Evolutionary conservation across 177 flowering plant genomes (phyloP).

Genomic region (Vitis hybrid): DNA sequence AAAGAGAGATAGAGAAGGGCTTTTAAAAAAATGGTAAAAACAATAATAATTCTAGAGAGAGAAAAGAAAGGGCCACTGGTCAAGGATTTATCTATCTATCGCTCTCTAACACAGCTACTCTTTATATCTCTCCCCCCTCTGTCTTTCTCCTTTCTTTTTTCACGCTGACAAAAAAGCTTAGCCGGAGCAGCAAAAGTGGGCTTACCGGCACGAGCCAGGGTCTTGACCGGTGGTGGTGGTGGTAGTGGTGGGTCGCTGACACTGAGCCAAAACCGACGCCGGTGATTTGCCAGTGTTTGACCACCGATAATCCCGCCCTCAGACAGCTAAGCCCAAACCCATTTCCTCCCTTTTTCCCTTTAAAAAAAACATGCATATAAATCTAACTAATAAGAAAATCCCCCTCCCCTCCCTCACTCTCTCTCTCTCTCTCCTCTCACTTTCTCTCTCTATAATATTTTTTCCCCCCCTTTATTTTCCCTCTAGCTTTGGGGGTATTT

Average conservation of each 20-base stretch:
- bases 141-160: no score
- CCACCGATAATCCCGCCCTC: conserved; percentile 26
- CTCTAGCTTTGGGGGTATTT: no score
- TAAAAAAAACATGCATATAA: no score
- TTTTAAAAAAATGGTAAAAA: conserved; percentile 4
- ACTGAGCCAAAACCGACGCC: conserved; percentile 15
- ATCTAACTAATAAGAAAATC: no score
- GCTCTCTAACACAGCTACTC: no score
- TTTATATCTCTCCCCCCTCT: no score
- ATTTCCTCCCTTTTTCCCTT: neutral
- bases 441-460: no score
- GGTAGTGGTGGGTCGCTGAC: neutral
- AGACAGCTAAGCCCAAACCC: conserved; percentile 29
- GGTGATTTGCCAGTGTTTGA: conserved; percentile 16
- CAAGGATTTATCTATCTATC: neutral
- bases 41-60: conserved; percentile 10
- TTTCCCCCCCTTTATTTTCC: no score
- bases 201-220: neutral
- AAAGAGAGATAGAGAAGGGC: conserved; percentile 11
- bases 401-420: neutral
- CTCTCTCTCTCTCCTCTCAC: neutral
- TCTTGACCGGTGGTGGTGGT: neutral
- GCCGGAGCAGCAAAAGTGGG: neutral
- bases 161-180: neutral
- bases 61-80: conserved; percentile 6